Evolutionary conservation across 2,329 filamentous ascomycete species (phyloP).

Genomic region (Colletotrichum destructivum): DNA sequence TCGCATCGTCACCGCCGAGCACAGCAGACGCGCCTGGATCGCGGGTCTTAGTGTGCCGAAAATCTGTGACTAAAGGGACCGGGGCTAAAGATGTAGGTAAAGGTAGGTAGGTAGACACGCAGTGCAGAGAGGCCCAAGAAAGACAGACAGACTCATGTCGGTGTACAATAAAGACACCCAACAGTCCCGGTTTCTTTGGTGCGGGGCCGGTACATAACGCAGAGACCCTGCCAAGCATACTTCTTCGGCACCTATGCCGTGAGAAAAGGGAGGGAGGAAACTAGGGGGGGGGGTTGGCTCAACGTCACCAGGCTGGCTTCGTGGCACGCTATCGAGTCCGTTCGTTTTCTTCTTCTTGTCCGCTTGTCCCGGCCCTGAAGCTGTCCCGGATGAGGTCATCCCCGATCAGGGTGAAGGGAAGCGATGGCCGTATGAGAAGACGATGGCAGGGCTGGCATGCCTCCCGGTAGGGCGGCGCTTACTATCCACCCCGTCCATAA

Average conservation of each 20-base stretch:
- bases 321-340: constrained; percentile 28
- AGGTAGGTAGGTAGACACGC: not conserved
- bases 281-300: constrained; percentile 13
- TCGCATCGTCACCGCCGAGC: constrained; percentile 39
- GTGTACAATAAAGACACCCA: not conserved
- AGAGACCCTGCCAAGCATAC: constrained; percentile 38
- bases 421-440: constrained; percentile 12
- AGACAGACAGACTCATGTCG: not conserved
- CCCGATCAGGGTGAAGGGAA: not conserved
- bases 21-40: constrained; percentile 20
- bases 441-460: not conserved
- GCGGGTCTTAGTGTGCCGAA: constrained; percentile 16
- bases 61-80: constrained; percentile 11
- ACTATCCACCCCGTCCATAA: not conserved
- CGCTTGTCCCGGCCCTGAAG: constrained; percentile 8
- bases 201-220: constrained; percentile 9
- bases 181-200: constrained; percentile 8
- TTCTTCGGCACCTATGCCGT: constrained; percentile 11
- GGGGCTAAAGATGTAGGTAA: not conserved
- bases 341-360: not conserved
- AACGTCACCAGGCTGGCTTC: constrained; percentile 38
- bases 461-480: constrained; percentile 25
- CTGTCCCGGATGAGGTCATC: constrained; percentile 37
- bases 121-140: not conserved
- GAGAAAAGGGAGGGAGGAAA: constrained; percentile 13